Evolutionary conservation across 495 filamentous ascomycete genomes (phyloP), one percentile per base, ranked within the genome.

Genomic region (Podospora didyma): DNA sequence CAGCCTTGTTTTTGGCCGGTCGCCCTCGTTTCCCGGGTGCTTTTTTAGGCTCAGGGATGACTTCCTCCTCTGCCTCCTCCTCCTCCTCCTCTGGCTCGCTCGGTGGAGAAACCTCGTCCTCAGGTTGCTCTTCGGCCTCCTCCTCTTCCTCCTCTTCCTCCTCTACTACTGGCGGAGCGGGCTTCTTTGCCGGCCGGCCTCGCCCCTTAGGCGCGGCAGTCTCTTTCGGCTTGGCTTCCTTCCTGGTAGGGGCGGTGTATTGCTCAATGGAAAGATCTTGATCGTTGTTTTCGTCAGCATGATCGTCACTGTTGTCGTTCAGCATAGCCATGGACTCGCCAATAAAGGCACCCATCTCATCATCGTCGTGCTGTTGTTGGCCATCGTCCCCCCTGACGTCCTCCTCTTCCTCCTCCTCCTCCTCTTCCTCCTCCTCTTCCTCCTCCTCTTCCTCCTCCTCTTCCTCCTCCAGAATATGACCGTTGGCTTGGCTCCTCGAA

Each of bases 261-360:
- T 51, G 54, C 44, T 63, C 56, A 11, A 58, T 19, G 17, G 42
- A 46, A 12, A 51, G 39, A 28, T 41, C 10, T 23, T 73, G 57
- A 3, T 66, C 63, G 21, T 62, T 63, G 31, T 70, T 65, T 14
- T 63, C 51, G 47, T 67, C 68, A 16, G 62, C 23, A 7, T 54
- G 34, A 5, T 71, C 63, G 53, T 67, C 64, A 24, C 57, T 58
- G 1, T 51, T 65, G 17, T 62, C 63, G 55, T 69, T 62, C 22
- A 70, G 49, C 53, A 78, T 70, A 31, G 62, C 69, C 58, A 75
- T 66, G 31, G 72, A 68, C 56, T 73, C 69, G 11, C 72, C 69
- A 14, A 68, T 54, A 39, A 64, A 68, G 31, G 50, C 41, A 12
- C 59, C 53, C 16, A 62, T 57, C 14, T 56, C 57, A 46, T 65